Evolutionary conservation across 306 rosid species (phyloP).

Genomic region (Dicorynia guianensis): DNA sequence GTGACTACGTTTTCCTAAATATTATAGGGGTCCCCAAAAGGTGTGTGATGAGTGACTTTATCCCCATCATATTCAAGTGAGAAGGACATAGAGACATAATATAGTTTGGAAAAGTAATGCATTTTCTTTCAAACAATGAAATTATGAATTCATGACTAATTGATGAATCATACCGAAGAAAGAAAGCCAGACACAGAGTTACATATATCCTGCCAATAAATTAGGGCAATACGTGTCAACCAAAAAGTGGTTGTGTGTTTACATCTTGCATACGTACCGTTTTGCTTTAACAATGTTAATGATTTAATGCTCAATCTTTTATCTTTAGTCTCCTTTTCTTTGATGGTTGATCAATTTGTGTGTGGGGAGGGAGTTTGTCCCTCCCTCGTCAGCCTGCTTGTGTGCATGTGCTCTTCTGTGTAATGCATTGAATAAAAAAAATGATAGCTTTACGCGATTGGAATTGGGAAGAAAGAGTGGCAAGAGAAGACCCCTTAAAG

Average conservation of each 20-base stretch:
- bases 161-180: constrained; percentile 1
- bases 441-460: constrained; percentile 2
- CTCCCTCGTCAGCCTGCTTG: constrained; percentile 3
- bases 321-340: neutral
- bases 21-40: neutral
- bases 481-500: constrained; percentile 20
- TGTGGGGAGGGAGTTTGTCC: neutral
- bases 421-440: constrained; percentile 21
- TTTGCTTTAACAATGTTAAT: neutral
- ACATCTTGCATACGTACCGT: constrained; percentile 2
- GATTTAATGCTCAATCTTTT: constrained; percentile 7
- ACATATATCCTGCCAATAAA: neutral
- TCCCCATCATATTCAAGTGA: neutral
- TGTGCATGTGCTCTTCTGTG: constrained; percentile 32
- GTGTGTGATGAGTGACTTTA: constrained; percentile 1
- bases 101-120: neutral
- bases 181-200: no score
- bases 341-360: neutral
- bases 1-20: constrained; percentile 12
- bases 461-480: neutral
- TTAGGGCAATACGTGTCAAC: neutral
- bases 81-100: neutral
- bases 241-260: constrained; percentile 15
- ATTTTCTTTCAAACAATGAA: constrained; percentile 12
- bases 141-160: neutral